Evolutionary conservation across 176 grass and related monocot genomes (phyloP), one percentile per base, ranked within the genome.

Genomic region (Oryza coarctata): DNA sequence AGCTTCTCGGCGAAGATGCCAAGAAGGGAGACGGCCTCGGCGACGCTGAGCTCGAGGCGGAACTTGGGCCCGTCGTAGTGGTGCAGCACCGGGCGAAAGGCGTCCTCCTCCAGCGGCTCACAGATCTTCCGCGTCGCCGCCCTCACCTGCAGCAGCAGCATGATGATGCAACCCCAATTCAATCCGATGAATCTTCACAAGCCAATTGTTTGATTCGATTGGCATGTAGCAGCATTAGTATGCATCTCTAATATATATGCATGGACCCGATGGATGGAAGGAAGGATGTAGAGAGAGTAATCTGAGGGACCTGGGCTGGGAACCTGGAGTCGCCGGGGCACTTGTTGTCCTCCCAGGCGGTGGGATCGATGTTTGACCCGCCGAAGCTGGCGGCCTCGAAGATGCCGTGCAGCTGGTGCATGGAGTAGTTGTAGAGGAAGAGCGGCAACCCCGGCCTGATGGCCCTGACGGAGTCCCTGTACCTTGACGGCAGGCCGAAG

Each of bases 351-450:
- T 95, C 93, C 96, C 96, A 99, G 18, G 97, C 97, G 75, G 87
- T 75, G 63, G 91, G 91, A 89, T 99, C 97, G 68, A 99, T 99
- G 87, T 99, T 96, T 6, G 87, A 86, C 80, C 93, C 97, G 62
- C 97, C 97, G 81, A 99, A 99, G 85, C 97, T 99, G 76, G 80
- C 85, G 5, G 97, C 97, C 93, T 99, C 93, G 87, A 99, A 99
- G 73, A 99, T 90, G 50, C 97, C 97, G 88, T 95, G 91, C 45
- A 99, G 97, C 80, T 99, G 97, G 83, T 99, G 97, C 9, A 80
- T 99, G n/a, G 97, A 94, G 87, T 99, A 99, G 85, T 96, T 99
- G 91, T 99, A 99, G 33, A 99, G 91, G 87, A 99, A 99, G 74
- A 99, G 89, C 9, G 97, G 97, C 79, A 99, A 70, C 61, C 97